These are phyloP conservation scores for Thermothelomyces thermophilus DNA, from an alignment of 2,329 filamentous ascomycete species.

Conservation along the genomic window DNA sequence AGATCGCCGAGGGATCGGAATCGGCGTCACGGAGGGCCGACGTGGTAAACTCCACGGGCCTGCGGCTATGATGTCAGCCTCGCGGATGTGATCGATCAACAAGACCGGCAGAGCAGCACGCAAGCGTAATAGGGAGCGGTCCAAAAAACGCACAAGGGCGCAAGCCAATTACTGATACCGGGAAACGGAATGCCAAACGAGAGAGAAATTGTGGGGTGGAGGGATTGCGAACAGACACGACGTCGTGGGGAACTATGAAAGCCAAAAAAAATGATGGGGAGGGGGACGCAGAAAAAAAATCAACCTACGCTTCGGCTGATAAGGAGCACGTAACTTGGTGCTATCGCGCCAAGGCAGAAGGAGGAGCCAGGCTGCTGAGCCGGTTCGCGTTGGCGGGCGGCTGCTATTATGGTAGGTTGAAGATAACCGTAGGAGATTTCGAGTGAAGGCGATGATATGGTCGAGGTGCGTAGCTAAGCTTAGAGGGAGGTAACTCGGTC, in stretches of 20 bases:
- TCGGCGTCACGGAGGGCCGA: constrained; percentile 4
- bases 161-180: neutral
- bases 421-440: neutral
- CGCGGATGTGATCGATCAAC: neutral
- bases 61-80: constrained; percentile 26
- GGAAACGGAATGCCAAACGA: neutral
- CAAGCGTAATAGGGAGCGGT: neutral
- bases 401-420: neutral
- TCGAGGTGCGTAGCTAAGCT: neutral
- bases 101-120: neutral
- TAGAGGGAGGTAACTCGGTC: neutral
- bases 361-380: constrained; percentile 4
- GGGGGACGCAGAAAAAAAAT: too few species aligned
- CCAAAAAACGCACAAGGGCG: neutral
- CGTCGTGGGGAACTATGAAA: neutral
- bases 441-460: neutral
- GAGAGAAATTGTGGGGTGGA: constrained; percentile 14
- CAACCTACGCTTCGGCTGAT: constrained; percentile 17
- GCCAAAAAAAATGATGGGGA: too few species aligned
- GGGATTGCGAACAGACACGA: constrained; percentile 7
- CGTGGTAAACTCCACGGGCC: constrained; percentile 6
- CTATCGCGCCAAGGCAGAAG: constrained; percentile 20
- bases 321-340: constrained; percentile 12
- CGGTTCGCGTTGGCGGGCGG: neutral
- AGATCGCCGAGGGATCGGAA: constrained; percentile 7